Evolutionary conservation across 495 filamentous ascomycete genomes (phyloP), one percentile per base, ranked within the genome.

Genomic region (Xylaria longipes): DNA sequence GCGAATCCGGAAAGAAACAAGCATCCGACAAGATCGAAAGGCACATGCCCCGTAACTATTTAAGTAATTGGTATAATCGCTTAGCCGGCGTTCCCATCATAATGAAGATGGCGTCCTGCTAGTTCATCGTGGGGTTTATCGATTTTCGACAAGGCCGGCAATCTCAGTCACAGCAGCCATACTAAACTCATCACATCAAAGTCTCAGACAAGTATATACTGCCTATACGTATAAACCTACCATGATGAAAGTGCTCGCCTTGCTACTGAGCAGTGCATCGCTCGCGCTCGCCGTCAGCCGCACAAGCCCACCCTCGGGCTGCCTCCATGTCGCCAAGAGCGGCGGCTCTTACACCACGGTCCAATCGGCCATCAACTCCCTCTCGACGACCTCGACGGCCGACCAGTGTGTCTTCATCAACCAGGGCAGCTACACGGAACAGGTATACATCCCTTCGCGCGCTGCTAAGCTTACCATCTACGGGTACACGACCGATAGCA

Each of bases 331-430:
- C 37, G 80, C 82, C 66, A 83, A 83, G 73, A 82, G 79, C 31
- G 76, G 80, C 14, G 81, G 78, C 60, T 77, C 82, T 45, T 87
- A 84, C 75, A 60, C 61, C 5, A 84, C 88, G 78, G 80, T 93
- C 66, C 86, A 87, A 77, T 77, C 82, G 11, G 91, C 90, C 29
- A 83, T 93, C 56, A 72, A 85, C 66, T 82, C 88, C 15, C 80
- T 91, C 41, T 82, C 79, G 70, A 85, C 82, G 15, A 81, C 82
- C 11, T 77, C 83, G 22, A 70, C 74, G 22, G 31, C 60, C 5
- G 62, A 73, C 5, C 89, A 91, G 74, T 87, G 83, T 73, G 87
- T 93, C 77, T 92, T 91, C 83, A 88, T 93, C 77, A 80, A 88
- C 72, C 78, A 82, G 14, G 89, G 89, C 15, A 86, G 84, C 41